Base-by-base conservation (phyloP, 768 basidiomycete genomes). In the Pleurotus ostreatus region DNA sequence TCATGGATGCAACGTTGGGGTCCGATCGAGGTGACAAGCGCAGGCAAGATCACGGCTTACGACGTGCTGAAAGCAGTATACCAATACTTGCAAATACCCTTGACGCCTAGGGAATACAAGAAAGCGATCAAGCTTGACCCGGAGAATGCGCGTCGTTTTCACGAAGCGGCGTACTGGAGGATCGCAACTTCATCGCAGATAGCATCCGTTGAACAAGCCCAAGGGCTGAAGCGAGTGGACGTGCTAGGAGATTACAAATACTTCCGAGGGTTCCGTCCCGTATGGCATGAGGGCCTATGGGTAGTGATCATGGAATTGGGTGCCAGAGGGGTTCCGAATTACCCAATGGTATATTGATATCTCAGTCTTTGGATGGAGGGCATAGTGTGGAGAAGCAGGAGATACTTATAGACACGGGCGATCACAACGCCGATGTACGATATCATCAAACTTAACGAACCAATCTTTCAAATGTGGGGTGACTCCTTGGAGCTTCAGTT, bases 81-180 rank as follows among this genome's bases (percentile, higher is more conserved):
- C 25, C n/a, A 25, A 25, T 53, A 53, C 11, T 22, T 53, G 13
- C 51, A 53, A 25, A 53, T 20, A 41, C 51, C 51, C 2, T 41
- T 53, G 15, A 40, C 51, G 16, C 51, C 18, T 3, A 40, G 23
- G 16, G 51, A 53, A 22, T 53, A 53, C 51, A 53, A 53, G 39
- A 53, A 53, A 25, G 51, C 51, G 20, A 30, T 53, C 23, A 53
- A 25, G 26, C 38, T 53, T 22, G 51, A 53, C 39, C 51, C 51
- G 20, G 38, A 22, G 34, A 53, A 53, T 23, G 39, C 22, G 39
- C n/a, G n/a, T 20, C 51, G 51, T 20, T 53, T 53, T 39, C 5
- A 53, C 13, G 38, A 53, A 23, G 51, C 51, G 15, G 51, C 51
- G 51, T 53, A 53, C 38, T 53, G 51, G 51, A 41, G 51, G 23